Base-by-base conservation (phyloP, 345 rosid genomes). In the Eucalyptus coolabah region DNA sequence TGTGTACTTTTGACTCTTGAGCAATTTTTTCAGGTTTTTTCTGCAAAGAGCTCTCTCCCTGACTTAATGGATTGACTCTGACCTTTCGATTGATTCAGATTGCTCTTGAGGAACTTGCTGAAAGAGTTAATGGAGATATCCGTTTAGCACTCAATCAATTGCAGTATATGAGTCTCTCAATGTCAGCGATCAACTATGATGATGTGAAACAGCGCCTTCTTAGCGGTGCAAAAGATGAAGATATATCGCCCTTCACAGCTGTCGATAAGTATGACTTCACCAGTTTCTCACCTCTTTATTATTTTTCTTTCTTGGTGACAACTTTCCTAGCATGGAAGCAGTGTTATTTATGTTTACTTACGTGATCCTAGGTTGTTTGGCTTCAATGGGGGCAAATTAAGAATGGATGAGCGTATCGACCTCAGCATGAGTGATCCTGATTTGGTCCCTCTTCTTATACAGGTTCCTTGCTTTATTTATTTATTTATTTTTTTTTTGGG, bases 381-480 rank as follows among this genome's bases (percentile, higher is more conserved):
- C 90, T 97, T 90, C 86, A 93, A 94, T 93, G 97, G 97, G 54
- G 97, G 99, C 89, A 98, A 92, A 95, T 92, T 98, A 94, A 95
- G 94, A 92, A 98, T 96, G 99, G 99, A 98, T 91, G 98, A 98
- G 93, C 96, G 98, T 81, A 91, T 98, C 86, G 94, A 96, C 91
- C 98, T 98, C 86, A 94, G 99, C 94, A 98, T 98, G 99, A 97
- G 99, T 89, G 99, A 98, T 96, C 96, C 91, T 91, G 99, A 98
- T 92, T 93, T 98, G 80, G 98, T 97, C 81, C 99, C 99, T 86
- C 98, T 98, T 91, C 80, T 98, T 88, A 85, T 98, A 92, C 99
- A 98, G 99, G 99, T 97, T 89, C 85, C 89, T 90, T 42, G 59
- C 72, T 86, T 42, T 50, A n/a, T 30, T 47, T 90, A 45, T 56